Conservation (phyloP, 352 stramenopile species). For the Globisporangium carolinianum region DNA sequence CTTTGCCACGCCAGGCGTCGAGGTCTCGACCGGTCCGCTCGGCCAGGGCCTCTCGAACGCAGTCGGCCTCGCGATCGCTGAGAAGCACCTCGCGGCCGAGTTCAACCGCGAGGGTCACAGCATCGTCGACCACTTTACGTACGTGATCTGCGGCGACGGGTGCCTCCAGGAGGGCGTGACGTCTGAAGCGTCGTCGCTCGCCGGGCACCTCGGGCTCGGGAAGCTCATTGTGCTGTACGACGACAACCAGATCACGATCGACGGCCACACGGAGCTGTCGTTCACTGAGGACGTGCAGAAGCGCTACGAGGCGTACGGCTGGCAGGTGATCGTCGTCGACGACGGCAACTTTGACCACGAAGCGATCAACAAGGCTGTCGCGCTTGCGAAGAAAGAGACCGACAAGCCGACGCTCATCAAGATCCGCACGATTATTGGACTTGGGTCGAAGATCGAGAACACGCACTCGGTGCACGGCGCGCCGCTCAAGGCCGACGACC, state of each 20-base stretch:
- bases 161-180: slow-evolving; percentile 98
- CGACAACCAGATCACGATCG: slow-evolving; percentile 99
- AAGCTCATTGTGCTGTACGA: slow-evolving; percentile 99
- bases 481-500: slow-evolving; percentile 93
- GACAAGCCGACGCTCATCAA: slow-evolving; percentile 99
- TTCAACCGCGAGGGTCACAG: slow-evolving; percentile 96
- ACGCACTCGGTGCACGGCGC: slow-evolving; percentile 93
- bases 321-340: slow-evolving; percentile 94
- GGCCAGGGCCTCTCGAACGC: slow-evolving; percentile 98
- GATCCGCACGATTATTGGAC: slow-evolving; percentile 95
- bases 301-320: slow-evolving; percentile 98
- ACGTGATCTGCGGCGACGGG: slow-evolving; percentile 98
- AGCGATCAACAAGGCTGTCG: slow-evolving; percentile 91
- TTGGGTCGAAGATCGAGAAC: slow-evolving; percentile 92
- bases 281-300: slow-evolving; percentile 98
- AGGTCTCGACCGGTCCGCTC: slow-evolving; percentile 97
- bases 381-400: slow-evolving; percentile 91
- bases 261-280: slow-evolving; percentile 92
- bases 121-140: slow-evolving; percentile 98
- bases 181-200: slow-evolving; percentile 93
- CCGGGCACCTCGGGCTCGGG: slow-evolving; percentile 95
- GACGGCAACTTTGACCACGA: slow-evolving; percentile 93
- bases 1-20: slow-evolving; percentile 91
- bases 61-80: slow-evolving; percentile 96
- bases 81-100: slow-evolving; percentile 95